Conservation (phyloP, 805 yeast species). For the Saccharomyces eubayanus region DNA sequence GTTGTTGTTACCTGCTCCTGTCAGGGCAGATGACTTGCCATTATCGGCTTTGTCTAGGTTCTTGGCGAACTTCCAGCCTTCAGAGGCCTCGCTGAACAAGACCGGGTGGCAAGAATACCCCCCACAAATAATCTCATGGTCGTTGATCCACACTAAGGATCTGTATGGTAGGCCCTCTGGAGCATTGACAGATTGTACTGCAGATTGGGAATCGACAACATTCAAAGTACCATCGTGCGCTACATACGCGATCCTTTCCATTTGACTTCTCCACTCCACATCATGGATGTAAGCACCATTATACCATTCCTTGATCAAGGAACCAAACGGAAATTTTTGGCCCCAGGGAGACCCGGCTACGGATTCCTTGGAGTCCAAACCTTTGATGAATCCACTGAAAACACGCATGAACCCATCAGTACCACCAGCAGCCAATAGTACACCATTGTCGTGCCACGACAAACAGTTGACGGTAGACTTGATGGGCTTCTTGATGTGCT, state of each 20-base stretch:
- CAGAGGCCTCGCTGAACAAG: constrained; percentile 62
- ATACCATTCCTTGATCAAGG: constrained; percentile 39
- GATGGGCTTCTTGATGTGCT: constrained; percentile 92
- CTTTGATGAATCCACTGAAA: constrained; percentile 81
- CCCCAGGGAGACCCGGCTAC: constrained; percentile 76
- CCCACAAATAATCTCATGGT: constrained; percentile 66
- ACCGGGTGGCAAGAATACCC: constrained; percentile 92
- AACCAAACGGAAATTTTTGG: constrained; percentile 89
- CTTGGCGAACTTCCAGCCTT: constrained; percentile 53
- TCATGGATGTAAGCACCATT: constrained; percentile 89
- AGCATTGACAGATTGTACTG: constrained; percentile 16
- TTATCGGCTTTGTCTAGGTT: constrained; percentile 45
- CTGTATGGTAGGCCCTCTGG: constrained; percentile 64
- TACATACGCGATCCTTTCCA: constrained; percentile 69
- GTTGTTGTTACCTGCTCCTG: constrained; percentile 8
- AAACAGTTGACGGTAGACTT: constrained; percentile 75
- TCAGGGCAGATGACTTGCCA: constrained; percentile 1
- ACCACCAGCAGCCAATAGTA: constrained; percentile 80
- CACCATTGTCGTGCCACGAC: constrained; percentile 91
- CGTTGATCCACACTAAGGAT: constrained; percentile 60
- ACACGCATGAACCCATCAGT: constrained; percentile 90
- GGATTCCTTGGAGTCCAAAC: constrained; percentile 59
- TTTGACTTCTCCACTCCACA: constrained; percentile 74
- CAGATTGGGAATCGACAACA: constrained; percentile 52
- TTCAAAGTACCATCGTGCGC: constrained; percentile 82